Percentiles rank a stretch among this genome's conserved stretches.
phyloP scores from a whole-genome alignment of 1,284 basidiomycete genomes.

The Schizopora paradoxa region DNA sequence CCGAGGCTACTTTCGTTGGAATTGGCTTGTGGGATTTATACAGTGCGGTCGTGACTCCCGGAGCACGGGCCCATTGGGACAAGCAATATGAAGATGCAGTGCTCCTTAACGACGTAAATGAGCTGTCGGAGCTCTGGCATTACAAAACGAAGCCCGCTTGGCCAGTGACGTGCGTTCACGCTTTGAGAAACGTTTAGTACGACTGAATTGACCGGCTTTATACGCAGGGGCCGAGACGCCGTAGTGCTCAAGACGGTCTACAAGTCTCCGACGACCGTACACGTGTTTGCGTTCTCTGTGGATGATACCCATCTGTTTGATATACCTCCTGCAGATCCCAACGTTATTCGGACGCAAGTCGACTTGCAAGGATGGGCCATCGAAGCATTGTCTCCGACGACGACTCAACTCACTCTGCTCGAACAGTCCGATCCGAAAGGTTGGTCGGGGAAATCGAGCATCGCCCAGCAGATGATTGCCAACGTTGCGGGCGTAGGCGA shows the following conservation, averaged over 20 bases:
- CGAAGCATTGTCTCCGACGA: conserved; percentile 91
- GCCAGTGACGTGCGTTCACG: conserved; percentile 75
- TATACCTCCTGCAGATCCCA: conserved; percentile 67
- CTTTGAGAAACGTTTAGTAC: conserved; percentile 14
- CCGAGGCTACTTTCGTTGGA: conserved; percentile 97
- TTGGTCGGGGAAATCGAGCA: conserved; percentile 94
- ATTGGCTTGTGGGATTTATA: conserved; percentile 97
- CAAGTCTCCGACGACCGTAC: conserved; percentile 93
- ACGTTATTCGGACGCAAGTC: conserved; percentile 88
- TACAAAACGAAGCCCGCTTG: conserved; percentile 84
- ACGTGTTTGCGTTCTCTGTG: conserved; percentile 93
- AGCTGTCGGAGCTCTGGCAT: conserved; percentile 91
- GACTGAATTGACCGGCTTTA: conserved; percentile 10
- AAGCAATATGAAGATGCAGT: conserved; percentile 82
- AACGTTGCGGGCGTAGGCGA: conserved; percentile 87
- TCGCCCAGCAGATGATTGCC: conserved; percentile 87
- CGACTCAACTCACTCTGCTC: conserved; percentile 88
- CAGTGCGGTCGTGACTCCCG: conserved; percentile 79
- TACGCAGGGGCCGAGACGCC: conserved; percentile 76
- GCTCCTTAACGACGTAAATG: conserved; percentile 86
- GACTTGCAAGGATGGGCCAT: conserved; percentile 97
- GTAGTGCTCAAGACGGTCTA: conserved; percentile 94
- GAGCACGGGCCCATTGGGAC: conserved; percentile 84
- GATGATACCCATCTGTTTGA: conserved; percentile 84
- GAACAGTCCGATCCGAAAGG: conserved; percentile 98